Conservation (phyloP, 2,329 filamentous ascomycete species). For the Pseudogymnoascus sp. region DNA sequence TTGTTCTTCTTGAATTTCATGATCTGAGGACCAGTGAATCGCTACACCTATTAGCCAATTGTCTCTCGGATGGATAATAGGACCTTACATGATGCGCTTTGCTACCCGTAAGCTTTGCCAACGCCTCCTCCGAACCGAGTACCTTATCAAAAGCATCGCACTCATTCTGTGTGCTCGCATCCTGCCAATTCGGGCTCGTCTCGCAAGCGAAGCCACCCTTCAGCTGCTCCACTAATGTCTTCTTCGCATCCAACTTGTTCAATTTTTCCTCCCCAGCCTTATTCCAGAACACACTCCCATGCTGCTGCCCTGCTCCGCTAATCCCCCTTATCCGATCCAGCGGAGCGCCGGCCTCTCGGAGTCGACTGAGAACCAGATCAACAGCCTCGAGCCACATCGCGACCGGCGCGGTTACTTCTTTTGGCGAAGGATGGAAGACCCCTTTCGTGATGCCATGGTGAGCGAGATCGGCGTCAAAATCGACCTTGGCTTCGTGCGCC, state of each 20-base stretch:
- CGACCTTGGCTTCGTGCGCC: conserved; percentile 79
- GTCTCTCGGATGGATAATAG: neutral
- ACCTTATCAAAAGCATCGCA: conserved; percentile 79
- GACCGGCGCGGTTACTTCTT: conserved; percentile 88
- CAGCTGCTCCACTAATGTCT: conserved; percentile 67
- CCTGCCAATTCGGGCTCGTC: conserved; percentile 95
- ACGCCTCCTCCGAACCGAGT: conserved; percentile 57
- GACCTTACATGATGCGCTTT: conserved; percentile 83
- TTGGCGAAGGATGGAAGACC: conserved; percentile 73
- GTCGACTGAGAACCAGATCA: conserved; percentile 71
- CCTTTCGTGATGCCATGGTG: conserved; percentile 82
- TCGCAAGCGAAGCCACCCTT: conserved; percentile 68
- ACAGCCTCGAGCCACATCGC: conserved; percentile 92
- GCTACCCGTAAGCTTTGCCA: conserved; percentile 81
- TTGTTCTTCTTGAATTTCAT: conserved; percentile 76
- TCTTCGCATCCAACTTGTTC: conserved; percentile 49
- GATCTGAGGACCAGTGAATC: conserved; percentile 97
- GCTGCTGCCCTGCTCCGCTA: conserved; percentile 92
- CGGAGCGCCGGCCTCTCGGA: conserved; percentile 64
- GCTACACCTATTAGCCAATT: conserved; percentile 39
- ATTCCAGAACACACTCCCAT: conserved; percentile 94
- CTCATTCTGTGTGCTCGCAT: conserved; percentile 87
- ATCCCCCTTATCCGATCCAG: conserved; percentile 72
- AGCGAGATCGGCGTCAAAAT: conserved; percentile 80
- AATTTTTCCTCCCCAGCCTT: conserved; percentile 60